Evolutionary conservation across 2,329 filamentous ascomycete species (phyloP), one percentile per base, ranked within the genome.

Genomic region (Fusarium ambrosium): DNA sequence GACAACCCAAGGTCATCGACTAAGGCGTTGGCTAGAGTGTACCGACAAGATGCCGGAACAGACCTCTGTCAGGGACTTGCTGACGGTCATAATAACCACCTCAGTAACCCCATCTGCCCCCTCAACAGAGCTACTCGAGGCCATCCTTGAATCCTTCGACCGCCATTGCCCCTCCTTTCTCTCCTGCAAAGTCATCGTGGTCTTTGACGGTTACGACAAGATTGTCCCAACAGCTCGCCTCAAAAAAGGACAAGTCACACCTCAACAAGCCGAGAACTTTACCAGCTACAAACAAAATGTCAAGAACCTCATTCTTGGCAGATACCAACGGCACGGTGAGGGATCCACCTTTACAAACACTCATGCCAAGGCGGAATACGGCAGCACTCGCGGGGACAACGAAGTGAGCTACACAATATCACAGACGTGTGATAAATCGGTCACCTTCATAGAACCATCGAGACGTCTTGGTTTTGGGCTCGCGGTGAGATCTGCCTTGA

Each of bases 21-120:
- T 4, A n/a, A n/a, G 48, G 22, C 14, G 8, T 4, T n/a, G 34
- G 58, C 58, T 27, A 16, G 9, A 14, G n/a, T 27, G 5, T 22
- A n/a, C 10, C 10, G 16, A 13, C 53, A 68, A 20, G 16, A 78
- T 78, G 76, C 37, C 66, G 13, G 62, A 63, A 14, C 22, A 64
- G 20, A 10, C 22, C 14, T 37, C 29, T 13, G 48, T 69, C 41
- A 68, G 63, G n/a, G 63, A 48, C 14, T 27, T 68, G 6, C 43
- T 79, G 24, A 83, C 82, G 1, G 75, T 82, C 20, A 84, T 90
- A 58, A 84, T 90, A 72, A 89, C 88, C 1, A 90, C 88, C 0
- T 90, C 88, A 3, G 85, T 88, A 0, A 90, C 88, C 0, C 88
- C 88, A 0, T 90, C 88, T 1, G 85, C 86, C 0, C 88, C 88